Evolutionary conservation across 257 asterid species (phyloP).

Genomic region (Fraxinus cuspidata): DNA sequence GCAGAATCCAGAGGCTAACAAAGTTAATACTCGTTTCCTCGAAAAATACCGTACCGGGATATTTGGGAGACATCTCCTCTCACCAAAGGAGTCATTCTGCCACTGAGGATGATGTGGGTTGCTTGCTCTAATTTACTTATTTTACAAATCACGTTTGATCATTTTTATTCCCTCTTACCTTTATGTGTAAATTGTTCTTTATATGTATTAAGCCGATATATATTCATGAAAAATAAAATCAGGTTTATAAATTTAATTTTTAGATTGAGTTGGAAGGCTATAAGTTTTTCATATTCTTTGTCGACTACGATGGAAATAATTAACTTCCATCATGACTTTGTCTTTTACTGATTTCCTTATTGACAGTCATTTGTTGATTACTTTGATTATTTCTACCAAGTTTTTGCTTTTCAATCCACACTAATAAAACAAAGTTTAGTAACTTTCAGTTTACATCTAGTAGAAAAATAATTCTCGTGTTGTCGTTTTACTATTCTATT

Average conservation of each 20-base stretch:
- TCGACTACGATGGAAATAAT: constrained; percentile 3
- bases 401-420: constrained; percentile 19
- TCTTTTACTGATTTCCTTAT: constrained; percentile 16
- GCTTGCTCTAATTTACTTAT: constrained; percentile 15
- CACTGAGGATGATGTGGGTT: constrained; percentile 79
- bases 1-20: constrained; percentile 97
- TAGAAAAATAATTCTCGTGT: constrained; percentile 21
- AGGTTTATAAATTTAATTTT: neutral
- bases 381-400: constrained; percentile 13
- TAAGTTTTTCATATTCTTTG: constrained; percentile 6
- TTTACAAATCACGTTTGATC: constrained; percentile 10
- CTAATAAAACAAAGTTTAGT: constrained; percentile 19
- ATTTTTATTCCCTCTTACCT: neutral
- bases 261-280: neutral
- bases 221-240: neutral
- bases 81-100: constrained; percentile 65
- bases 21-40: constrained; percentile 97
- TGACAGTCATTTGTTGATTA: constrained; percentile 19
- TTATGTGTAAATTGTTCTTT: neutral
- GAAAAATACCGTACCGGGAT: constrained; percentile 74
- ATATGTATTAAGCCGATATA: neutral
- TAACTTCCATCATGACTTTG: constrained; percentile 13
- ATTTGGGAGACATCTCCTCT: constrained; percentile 54
- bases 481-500: constrained; percentile 27
- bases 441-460: constrained; percentile 10